A percentile compares a stretch with the other conserved stretches of the same genome.
phyloP scores from a whole-genome alignment of 73 alveolate genomes.

The Stentor coeruleus region DNA sequence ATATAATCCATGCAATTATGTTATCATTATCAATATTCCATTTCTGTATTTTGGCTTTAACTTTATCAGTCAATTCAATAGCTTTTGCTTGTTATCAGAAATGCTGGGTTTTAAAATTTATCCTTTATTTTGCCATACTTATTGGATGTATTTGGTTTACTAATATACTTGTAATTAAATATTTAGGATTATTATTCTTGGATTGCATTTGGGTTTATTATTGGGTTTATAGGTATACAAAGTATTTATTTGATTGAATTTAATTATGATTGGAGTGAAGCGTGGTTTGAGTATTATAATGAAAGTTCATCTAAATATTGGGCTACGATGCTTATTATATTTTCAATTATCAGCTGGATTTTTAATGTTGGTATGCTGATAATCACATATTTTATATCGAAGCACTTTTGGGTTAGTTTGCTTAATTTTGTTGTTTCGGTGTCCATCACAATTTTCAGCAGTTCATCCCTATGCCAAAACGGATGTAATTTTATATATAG shows the following conservation, averaged over 20 bases:
- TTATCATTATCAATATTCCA: not conserved
- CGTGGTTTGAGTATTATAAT: not conserved
- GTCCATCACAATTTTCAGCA: not conserved
- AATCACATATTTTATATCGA: not conserved
- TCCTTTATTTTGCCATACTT: not conserved
- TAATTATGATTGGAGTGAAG: not conserved
- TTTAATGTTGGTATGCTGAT: not conserved
- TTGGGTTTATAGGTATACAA: not conserved
- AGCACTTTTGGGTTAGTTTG: not conserved
- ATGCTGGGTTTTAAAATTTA: slow-evolving; percentile 1
- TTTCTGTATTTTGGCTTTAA: not conserved
- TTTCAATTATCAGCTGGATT: not conserved
- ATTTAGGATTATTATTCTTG: not conserved
- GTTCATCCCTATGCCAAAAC: not conserved
- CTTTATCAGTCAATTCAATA: not conserved
- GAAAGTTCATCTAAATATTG: not conserved
- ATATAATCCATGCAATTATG: not conserved
- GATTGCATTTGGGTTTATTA: not conserved
- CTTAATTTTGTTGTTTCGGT: not conserved
- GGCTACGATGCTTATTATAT: not conserved
- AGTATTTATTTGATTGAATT: not conserved
- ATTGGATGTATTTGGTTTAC: not conserved
- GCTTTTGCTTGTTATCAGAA: not conserved
- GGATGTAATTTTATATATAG: not conserved
- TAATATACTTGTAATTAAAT: not conserved